phyloP scores from a whole-genome alignment of 176 grass and related monocot genomes.

The Aegilops bicornis region DNA sequence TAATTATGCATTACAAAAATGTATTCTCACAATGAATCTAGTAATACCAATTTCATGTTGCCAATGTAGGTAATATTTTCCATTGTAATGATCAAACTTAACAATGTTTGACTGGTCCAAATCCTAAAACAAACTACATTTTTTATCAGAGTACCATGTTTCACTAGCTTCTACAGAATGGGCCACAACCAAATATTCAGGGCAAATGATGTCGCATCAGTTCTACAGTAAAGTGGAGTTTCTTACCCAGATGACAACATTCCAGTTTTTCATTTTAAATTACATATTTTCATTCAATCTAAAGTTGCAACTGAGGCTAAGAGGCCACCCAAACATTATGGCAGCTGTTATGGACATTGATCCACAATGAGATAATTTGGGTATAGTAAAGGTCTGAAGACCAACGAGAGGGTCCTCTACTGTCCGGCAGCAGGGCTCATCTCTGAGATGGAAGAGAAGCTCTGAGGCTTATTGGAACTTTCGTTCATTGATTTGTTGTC shows the following conservation, averaged over 20 bases:
- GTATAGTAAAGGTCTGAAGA: neutral
- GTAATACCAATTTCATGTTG: conserved; percentile 6
- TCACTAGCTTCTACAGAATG: neutral
- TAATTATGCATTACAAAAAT: neutral
- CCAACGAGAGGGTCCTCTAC: neutral
- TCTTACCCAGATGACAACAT: conserved; percentile 13
- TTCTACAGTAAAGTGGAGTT: conserved; percentile 11
- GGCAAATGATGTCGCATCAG: neutral
- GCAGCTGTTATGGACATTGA: neutral
- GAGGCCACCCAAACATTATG: neutral
- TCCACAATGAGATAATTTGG: neutral
- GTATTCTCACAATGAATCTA: neutral
- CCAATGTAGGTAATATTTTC: neutral
- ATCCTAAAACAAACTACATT: neutral
- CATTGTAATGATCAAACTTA: neutral
- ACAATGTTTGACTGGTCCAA: neutral
- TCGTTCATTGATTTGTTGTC: neutral
- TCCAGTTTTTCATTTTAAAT: neutral
- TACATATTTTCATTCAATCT: neutral
- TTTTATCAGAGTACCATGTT: neutral
- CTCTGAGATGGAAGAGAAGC: neutral
- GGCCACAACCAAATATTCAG: conserved; percentile 16
- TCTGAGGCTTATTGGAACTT: neutral
- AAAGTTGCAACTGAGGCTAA: conserved; percentile 20
- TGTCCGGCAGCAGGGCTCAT: neutral